Percentiles rank a stretch among this genome's conserved stretches.
These are phyloP conservation scores for Spencermartinsiella ligniputridi DNA, from an alignment of 1,139 yeast genomes.

Conservation along the genomic window DNA sequence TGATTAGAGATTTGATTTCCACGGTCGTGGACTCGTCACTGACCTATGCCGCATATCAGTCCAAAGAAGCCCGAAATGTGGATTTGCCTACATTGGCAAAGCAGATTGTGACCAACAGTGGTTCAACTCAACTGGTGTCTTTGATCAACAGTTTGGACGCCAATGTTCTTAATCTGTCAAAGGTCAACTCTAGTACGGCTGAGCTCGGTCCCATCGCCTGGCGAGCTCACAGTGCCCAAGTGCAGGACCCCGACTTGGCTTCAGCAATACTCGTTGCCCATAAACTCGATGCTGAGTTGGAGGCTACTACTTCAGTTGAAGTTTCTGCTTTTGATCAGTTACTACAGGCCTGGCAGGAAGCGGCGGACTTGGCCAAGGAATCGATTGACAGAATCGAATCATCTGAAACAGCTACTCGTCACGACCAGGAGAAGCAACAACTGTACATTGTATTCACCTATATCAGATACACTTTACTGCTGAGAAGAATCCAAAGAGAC, in stretches of 20 bases:
- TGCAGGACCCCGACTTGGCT: constrained; percentile 71
- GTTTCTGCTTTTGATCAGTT: constrained; percentile 44
- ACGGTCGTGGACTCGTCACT: constrained; percentile 66
- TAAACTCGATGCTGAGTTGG: constrained; percentile 25
- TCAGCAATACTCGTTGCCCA: constrained; percentile 42
- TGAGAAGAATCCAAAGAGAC: constrained; percentile 72
- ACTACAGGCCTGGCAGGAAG: constrained; percentile 54
- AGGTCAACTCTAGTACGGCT: constrained; percentile 14
- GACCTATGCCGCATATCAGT: constrained; percentile 51
- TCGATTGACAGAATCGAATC: constrained; percentile 46
- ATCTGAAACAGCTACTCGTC: constrained; percentile 32
- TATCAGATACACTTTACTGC: constrained; percentile 61
- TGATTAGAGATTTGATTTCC: constrained; percentile 55
- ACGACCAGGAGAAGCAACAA: constrained; percentile 56
- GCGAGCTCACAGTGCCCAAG: constrained; percentile 68
- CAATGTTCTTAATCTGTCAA: constrained; percentile 13
- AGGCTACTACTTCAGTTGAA: constrained; percentile 14
- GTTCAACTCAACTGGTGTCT: constrained; percentile 13
- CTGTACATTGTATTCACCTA: constrained; percentile 72
- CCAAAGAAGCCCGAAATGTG: constrained; percentile 24
- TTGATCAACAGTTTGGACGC: constrained; percentile 20
- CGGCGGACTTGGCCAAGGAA: constrained; percentile 46
- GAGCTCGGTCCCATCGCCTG: constrained; percentile 48
- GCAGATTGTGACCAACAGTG: constrained; percentile 18
- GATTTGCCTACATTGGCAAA: constrained; percentile 32